phyloP scores from a whole-genome alignment of 164 flowering plant species.

The Platanus orientalis region DNA sequence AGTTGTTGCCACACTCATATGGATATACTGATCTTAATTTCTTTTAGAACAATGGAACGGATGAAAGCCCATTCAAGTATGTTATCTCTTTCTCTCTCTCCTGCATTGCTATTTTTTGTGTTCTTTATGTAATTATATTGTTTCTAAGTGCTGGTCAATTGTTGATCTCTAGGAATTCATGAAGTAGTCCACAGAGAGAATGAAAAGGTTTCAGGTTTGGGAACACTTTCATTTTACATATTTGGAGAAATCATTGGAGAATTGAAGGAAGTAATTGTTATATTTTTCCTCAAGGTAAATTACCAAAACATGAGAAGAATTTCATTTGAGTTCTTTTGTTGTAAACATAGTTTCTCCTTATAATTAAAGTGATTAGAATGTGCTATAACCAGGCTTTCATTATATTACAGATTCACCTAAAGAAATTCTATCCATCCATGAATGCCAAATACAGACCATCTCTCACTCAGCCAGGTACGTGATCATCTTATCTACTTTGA shows the following conservation, averaged over 20 bases:
- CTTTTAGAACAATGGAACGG: slow-evolving; percentile 30
- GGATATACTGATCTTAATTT: slow-evolving; percentile 78
- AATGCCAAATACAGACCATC: not conserved
- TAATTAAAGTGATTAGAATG: not conserved
- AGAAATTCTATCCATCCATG: slow-evolving; percentile 1
- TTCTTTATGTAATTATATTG: not conserved
- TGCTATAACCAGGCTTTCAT: not conserved
- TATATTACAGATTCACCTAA: not conserved
- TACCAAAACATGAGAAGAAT: not conserved
- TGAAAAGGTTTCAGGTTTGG: not conserved
- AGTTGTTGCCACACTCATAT: slow-evolving; percentile 59
- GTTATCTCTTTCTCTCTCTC: not conserved
- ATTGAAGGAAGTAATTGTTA: not conserved
- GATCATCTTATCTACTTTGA: not conserved
- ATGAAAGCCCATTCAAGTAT: not conserved
- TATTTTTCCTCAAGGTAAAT: not conserved
- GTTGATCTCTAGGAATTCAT: not conserved
- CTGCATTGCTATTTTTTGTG: not conserved
- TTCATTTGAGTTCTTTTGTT: not conserved
- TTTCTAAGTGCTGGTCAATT: not conserved
- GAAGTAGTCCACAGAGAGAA: not conserved
- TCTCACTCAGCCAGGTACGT: slow-evolving; percentile 14
- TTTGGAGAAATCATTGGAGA: not conserved
- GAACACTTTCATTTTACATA: not conserved
- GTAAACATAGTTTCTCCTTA: not conserved